These are phyloP conservation scores for Cicer pinnatifidum DNA, from an alignment of 306 rosid genomes.

Conservation along the genomic window DNA sequence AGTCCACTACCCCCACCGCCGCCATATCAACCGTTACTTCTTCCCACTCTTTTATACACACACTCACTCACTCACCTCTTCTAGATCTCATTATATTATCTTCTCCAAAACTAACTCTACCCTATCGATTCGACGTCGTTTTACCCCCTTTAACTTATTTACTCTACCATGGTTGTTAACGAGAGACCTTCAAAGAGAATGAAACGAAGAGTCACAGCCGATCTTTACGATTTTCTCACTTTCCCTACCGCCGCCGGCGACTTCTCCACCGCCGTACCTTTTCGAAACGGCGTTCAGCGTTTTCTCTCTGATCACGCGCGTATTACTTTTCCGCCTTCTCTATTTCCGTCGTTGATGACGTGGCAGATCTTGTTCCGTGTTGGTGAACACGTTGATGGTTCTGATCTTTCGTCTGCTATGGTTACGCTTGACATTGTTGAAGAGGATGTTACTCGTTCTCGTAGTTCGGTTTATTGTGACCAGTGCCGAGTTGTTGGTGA, in stretches of 20 bases:
- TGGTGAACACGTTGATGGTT: slow-evolving; percentile 47
- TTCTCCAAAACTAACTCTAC: background rate
- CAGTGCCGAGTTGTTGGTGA: slow-evolving; percentile 99
- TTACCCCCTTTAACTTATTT: background rate
- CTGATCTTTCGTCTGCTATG: slow-evolving; percentile 52
- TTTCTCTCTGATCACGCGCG: slow-evolving; percentile 73
- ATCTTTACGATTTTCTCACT: slow-evolving; percentile 68
- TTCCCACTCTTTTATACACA: background rate
- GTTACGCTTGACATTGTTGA: slow-evolving; percentile 80
- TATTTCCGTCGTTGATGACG: slow-evolving; percentile 74
- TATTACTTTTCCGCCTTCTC: slow-evolving; percentile 64
- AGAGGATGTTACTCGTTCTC: slow-evolving; percentile 90
- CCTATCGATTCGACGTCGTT: slow-evolving; percentile 1
- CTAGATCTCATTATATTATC: background rate
- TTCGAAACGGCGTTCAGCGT: slow-evolving; percentile 56
- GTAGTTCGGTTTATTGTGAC: slow-evolving; percentile 71
- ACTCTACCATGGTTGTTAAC: slow-evolving; percentile 66
- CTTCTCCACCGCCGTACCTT: slow-evolving; percentile 45
- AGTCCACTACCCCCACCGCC: too few species aligned
- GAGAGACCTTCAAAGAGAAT: slow-evolving; percentile 76
- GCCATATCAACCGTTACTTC: too few species aligned
- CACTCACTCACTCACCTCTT: background rate
- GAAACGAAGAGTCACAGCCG: slow-evolving; percentile 79
- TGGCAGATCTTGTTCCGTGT: slow-evolving; percentile 86
- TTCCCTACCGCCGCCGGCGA: slow-evolving; percentile 27